A percentile compares a stretch with the other conserved stretches of the same genome.
Conservation (phyloP, 169 alveolate species). For the Cryptosporidium sp. region DNA sequence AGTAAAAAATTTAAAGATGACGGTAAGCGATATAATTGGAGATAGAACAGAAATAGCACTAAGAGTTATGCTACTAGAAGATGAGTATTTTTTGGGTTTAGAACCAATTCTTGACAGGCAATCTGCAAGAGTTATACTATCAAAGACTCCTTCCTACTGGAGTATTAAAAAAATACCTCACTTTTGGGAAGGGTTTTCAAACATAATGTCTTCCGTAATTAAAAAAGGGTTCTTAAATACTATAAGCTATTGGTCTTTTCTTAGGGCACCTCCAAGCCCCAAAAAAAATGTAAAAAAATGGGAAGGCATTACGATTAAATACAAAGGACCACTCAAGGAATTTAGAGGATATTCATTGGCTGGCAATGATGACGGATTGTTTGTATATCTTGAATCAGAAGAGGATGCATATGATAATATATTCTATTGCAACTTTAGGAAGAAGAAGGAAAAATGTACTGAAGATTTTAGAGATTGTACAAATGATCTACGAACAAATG, state of each 20-base stretch:
- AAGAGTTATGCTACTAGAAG: slow-evolving; percentile 8
- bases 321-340: slow-evolving; percentile 56
- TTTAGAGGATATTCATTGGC: slow-evolving; percentile 62
- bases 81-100: slow-evolving; percentile 53
- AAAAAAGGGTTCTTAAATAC: slow-evolving; percentile 67
- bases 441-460: not conserved
- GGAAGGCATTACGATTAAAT: slow-evolving; percentile 68
- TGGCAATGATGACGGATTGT: slow-evolving; percentile 69
- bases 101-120: slow-evolving; percentile 42
- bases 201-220: slow-evolving; percentile 66
- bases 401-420: slow-evolving; percentile 71
- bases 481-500: not conserved
- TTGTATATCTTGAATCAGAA: slow-evolving; percentile 63
- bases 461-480: not conserved
- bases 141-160: slow-evolving; percentile 70
- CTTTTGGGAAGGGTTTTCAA: slow-evolving; percentile 69
- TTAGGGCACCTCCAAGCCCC: slow-evolving; percentile 70
- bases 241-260: slow-evolving; percentile 71
- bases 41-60: slow-evolving; percentile 67
- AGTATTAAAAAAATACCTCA: slow-evolving; percentile 62
- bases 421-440: slow-evolving; percentile 43
- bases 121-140: slow-evolving; percentile 68
- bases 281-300: slow-evolving; percentile 49
- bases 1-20: slow-evolving; percentile 23
- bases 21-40: slow-evolving; percentile 55